phyloP scores from a whole-genome alignment of 2,329 filamentous ascomycete genomes.

The Chrysosporium keratinophilum region DNA sequence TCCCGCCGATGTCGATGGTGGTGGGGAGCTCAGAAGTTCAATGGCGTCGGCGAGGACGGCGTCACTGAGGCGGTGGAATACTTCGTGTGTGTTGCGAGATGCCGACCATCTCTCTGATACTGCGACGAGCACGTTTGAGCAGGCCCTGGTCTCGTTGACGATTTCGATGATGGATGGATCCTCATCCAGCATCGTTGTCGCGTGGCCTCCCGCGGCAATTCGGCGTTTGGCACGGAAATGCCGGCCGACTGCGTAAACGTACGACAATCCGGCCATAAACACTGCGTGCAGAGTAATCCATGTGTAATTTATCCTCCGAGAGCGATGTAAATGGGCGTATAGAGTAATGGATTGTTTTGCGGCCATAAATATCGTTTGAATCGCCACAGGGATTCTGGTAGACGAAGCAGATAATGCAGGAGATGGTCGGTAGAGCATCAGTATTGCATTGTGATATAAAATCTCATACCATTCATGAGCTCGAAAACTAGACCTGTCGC shows the following conservation, averaged over 20 bases:
- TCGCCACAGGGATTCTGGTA: conserved; percentile 19
- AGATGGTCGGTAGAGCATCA: conserved; percentile 37
- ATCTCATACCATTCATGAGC: conserved; percentile 37
- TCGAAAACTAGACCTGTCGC: conserved; percentile 32
- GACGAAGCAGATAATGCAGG: conserved; percentile 24
- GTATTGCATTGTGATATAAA: conserved; percentile 35
- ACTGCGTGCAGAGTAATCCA: conserved; percentile 43
- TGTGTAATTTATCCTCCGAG: conserved; percentile 38
- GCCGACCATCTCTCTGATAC: conserved; percentile 37
- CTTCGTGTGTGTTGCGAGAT: conserved; percentile 33
- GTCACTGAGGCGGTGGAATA: conserved; percentile 37
- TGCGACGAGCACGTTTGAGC: conserved; percentile 39
- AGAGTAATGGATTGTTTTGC: conserved; percentile 34
- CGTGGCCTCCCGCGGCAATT: conserved; percentile 2
- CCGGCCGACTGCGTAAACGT: conserved; percentile 36
- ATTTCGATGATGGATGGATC: conserved; percentile 36
- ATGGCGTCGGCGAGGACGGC: conserved; percentile 36
- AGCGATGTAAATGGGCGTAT: conserved; percentile 38
- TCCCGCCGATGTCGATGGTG: conserved; percentile 16
- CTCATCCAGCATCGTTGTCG: conserved; percentile 19
- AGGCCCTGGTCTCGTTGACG: conserved; percentile 36
- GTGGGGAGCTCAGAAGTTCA: conserved; percentile 19
- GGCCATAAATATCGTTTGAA: conserved; percentile 34
- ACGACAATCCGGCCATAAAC: conserved; percentile 40
- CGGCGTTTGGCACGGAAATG: conserved; percentile 30